These are phyloP conservation scores for Extremus antarcticus DNA, from an alignment of 495 filamentous ascomycete genomes.

Conservation along the genomic window DNA sequence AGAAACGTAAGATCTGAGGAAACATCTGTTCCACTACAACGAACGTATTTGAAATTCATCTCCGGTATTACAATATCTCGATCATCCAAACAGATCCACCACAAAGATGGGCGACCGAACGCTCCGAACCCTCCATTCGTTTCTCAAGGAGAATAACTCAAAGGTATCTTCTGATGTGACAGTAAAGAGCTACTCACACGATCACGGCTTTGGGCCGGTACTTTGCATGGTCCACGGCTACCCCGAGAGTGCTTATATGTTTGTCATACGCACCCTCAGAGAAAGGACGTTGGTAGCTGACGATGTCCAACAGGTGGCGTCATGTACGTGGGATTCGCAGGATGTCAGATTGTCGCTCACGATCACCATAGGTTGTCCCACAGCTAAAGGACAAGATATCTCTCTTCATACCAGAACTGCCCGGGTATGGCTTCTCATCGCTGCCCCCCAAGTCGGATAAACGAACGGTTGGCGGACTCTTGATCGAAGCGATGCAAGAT, in stretches of 20 bases:
- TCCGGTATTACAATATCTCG: too few species aligned
- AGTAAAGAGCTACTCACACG: constrained; percentile 14
- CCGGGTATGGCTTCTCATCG: constrained; percentile 17
- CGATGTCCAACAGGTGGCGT: neutral
- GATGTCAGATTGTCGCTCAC: neutral
- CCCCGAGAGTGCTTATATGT: constrained; percentile 24
- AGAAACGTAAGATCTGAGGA: neutral
- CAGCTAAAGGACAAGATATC: constrained; percentile 19
- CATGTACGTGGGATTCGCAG: neutral
- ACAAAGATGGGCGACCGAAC: constrained; percentile 11
- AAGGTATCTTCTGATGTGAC: constrained; percentile 12
- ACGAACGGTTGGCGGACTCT: constrained; percentile 13
- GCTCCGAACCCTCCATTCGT: constrained; percentile 4
- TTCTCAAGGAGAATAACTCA: constrained; percentile 3
- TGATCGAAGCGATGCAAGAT: constrained; percentile 13
- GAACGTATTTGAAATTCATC: too few species aligned
- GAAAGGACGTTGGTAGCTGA: neutral
- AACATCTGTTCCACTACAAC: too few species aligned
- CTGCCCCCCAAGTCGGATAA: constrained; percentile 14
- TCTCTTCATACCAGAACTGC: constrained; percentile 16
- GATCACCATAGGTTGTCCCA: constrained; percentile 23
- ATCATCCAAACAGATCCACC: too few species aligned
- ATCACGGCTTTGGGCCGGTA: constrained; percentile 19
- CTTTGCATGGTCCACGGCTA: constrained; percentile 28
- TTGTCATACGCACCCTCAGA: neutral